These are phyloP conservation scores for Stereocaulon alpinum DNA, from an alignment of 495 filamentous ascomycete genomes.

Conservation along the genomic window DNA sequence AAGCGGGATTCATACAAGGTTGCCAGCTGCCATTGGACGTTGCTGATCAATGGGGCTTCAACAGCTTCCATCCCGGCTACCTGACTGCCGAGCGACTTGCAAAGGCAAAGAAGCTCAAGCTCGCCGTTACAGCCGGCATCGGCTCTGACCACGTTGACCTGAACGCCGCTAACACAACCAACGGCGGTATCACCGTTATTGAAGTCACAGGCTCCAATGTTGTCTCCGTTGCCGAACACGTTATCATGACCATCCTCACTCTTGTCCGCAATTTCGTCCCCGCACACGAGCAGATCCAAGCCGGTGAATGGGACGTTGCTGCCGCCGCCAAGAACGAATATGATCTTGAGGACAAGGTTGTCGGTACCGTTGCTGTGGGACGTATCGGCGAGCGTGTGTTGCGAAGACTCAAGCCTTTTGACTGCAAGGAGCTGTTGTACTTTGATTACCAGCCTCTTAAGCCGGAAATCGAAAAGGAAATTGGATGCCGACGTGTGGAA, in stretches of 20 bases:
- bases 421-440: slow-evolving; percentile 99
- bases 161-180: slow-evolving; percentile 94
- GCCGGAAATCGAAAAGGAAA: slow-evolving; percentile 85
- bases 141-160: slow-evolving; percentile 98
- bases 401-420: slow-evolving; percentile 87
- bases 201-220: slow-evolving; percentile 95
- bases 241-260: slow-evolving; percentile 95
- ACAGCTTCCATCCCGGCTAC: slow-evolving; percentile 96
- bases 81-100: slow-evolving; percentile 91
- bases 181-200: slow-evolving; percentile 92
- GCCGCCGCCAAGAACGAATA: slow-evolving; percentile 95
- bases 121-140: slow-evolving; percentile 92
- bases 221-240: slow-evolving; percentile 85
- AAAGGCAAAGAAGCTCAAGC: slow-evolving; percentile 97
- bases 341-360: slow-evolving; percentile 94
- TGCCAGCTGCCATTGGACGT: neutral
- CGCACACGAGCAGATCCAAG: slow-evolving; percentile 84
- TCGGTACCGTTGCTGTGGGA: slow-evolving; percentile 94
- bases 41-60: slow-evolving; percentile 11
- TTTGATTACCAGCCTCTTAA: slow-evolving; percentile 95
- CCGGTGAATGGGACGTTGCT: slow-evolving; percentile 91
- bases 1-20: neutral
- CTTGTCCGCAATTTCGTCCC: slow-evolving; percentile 98
- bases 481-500: slow-evolving; percentile 83
- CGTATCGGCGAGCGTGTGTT: slow-evolving; percentile 98